phyloP scores from a whole-genome alignment of 78 protist genomes.

The Isochrysis galbana region DNA sequence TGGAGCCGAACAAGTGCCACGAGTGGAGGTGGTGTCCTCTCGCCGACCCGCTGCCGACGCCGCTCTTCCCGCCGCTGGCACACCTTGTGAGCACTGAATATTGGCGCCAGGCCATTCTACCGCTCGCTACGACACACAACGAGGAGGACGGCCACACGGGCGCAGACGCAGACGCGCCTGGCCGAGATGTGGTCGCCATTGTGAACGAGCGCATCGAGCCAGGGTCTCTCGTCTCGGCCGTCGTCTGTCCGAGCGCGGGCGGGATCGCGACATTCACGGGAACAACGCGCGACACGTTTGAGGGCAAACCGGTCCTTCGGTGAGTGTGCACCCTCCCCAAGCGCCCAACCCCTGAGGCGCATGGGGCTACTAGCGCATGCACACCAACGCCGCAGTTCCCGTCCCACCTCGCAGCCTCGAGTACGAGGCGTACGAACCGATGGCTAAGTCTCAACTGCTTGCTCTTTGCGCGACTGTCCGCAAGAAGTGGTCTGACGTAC shows the following conservation, averaged over 20 bases:
- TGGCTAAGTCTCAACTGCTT: conserved; percentile 63
- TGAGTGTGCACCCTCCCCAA: too few relatives aligned
- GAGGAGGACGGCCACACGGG: not conserved
- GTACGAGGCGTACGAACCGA: conserved; percentile 71
- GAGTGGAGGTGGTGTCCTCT: not conserved
- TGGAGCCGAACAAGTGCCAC: not conserved
- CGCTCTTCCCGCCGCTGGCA: not conserved
- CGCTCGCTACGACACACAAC: not conserved
- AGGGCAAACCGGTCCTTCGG: conserved; percentile 47
- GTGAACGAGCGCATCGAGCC: not conserved
- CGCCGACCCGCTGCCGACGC: not conserved
- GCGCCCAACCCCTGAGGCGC: too few relatives aligned
- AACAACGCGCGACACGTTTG: conserved; percentile 60
- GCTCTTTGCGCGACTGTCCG: conserved; percentile 25
- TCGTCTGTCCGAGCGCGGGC: not conserved
- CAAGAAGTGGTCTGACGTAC: conserved; percentile 12
- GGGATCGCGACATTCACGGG: not conserved
- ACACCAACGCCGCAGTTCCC: too few relatives aligned
- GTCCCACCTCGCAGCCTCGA: too few relatives aligned
- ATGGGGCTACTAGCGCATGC: too few relatives aligned
- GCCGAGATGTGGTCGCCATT: not conserved
- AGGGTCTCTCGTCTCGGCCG: not conserved
- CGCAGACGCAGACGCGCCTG: not conserved
- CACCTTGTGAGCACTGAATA: not conserved
- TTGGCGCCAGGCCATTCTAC: not conserved